Evolutionary conservation across 331 rosid genomes (phyloP).

Genomic region (Malus hybrid): DNA sequence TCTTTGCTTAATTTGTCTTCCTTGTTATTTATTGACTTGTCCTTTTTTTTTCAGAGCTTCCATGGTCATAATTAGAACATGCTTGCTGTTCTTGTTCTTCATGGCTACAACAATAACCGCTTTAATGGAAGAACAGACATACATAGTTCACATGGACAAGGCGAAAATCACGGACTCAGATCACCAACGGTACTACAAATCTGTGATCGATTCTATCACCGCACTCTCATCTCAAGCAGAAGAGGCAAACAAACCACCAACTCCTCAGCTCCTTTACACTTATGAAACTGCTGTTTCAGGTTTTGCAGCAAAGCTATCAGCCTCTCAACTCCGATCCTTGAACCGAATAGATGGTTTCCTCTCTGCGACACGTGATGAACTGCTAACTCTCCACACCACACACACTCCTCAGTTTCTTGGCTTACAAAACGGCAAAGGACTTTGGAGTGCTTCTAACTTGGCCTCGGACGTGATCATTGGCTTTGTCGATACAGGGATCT

Average conservation of each 20-base stretch:
- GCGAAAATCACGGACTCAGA: conserved; percentile 29
- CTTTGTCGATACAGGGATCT: conserved; percentile 63
- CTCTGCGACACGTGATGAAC: conserved; percentile 45
- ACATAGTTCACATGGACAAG: conserved; percentile 63
- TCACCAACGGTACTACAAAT: conserved; percentile 37
- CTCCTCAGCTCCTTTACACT: conserved; percentile 41
- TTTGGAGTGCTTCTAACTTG: conserved; percentile 37
- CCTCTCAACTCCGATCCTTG: conserved; percentile 34
- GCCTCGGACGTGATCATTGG: conserved; percentile 62
- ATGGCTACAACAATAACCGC: conserved; percentile 37
- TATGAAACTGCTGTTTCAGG: conserved; percentile 57
- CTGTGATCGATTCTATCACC: conserved; percentile 39
- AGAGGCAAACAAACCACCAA: conserved; percentile 1
- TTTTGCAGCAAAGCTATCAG: conserved; percentile 51
- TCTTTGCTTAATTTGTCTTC: background rate
- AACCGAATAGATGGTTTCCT: conserved; percentile 37
- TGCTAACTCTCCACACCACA: conserved; percentile 58
- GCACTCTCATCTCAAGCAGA: conserved; percentile 26
- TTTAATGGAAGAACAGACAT: conserved; percentile 30
- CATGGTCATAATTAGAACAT: conserved; percentile 28
- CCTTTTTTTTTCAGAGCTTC: conserved; percentile 17
- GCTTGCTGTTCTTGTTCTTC: conserved; percentile 25
- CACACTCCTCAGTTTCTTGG: conserved; percentile 62
- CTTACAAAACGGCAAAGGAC: conserved; percentile 34
- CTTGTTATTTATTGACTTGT: background rate